Conservation (phyloP, 345 rosid species). For the Kandelia obovata region DNA sequence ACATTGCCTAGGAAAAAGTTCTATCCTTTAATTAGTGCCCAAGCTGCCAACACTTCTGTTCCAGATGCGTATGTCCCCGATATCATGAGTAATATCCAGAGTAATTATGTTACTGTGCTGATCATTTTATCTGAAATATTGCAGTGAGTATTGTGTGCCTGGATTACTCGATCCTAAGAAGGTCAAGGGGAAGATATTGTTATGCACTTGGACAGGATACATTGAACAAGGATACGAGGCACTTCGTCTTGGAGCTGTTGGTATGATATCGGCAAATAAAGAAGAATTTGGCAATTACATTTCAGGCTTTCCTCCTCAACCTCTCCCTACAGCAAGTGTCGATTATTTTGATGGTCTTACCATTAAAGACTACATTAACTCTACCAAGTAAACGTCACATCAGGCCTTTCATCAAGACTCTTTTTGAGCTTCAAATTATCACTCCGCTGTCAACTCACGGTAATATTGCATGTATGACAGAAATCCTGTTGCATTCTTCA, state of each 20-base stretch:
- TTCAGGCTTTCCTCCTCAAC: slow-evolving; percentile 35
- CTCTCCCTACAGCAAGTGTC: slow-evolving; percentile 48
- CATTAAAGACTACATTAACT: slow-evolving; percentile 38
- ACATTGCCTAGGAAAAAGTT: slow-evolving; percentile 16
- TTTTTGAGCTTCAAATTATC: background rate
- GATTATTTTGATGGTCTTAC: slow-evolving; percentile 31
- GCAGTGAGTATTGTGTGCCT: slow-evolving; percentile 11
- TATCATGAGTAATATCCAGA: background rate
- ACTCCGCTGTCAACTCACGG: background rate
- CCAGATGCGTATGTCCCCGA: slow-evolving; percentile 13
- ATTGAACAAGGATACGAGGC: slow-evolving; percentile 29
- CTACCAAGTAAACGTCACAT: slow-evolving; percentile 31
- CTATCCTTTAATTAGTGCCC: slow-evolving; percentile 18
- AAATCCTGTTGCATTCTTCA: slow-evolving; percentile 28
- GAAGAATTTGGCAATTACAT: slow-evolving; percentile 22
- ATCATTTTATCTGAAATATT: background rate
- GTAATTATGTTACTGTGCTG: background rate
- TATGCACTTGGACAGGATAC: slow-evolving; percentile 23
- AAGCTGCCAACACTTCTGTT: background rate
- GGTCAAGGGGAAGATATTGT: slow-evolving; percentile 61
- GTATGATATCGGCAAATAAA: slow-evolving; percentile 50
- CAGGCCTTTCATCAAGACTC: background rate
- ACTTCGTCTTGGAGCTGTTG: slow-evolving; percentile 43
- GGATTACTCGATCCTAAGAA: slow-evolving; percentile 48
- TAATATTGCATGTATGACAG: slow-evolving; percentile 16